phyloP scores from a whole-genome alignment of 2,329 filamentous ascomycete genomes.

The Ceratocystis albifundus region DNA sequence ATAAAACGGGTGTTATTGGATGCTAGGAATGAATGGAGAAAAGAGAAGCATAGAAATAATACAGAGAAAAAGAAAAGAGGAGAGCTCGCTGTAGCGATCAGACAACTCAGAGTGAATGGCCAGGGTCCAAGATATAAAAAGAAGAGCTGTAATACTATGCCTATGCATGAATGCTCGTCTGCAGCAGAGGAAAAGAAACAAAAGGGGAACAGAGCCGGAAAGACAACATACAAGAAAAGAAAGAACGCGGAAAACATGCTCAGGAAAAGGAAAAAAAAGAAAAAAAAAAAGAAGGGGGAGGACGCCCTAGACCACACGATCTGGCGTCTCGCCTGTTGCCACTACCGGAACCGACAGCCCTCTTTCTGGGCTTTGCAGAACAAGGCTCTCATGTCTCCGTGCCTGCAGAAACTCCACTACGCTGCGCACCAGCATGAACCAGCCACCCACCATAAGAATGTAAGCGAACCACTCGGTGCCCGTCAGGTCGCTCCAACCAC shows the following conservation, averaged over 20 bases:
- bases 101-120: not conserved
- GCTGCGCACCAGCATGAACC: conserved; percentile 94
- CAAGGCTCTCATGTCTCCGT: conserved; percentile 80
- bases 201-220: not conserved
- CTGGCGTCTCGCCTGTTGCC: conserved; percentile 68
- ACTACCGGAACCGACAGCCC: conserved; percentile 77
- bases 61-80: not conserved
- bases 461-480: conserved; percentile 86
- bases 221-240: not conserved
- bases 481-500: conserved; percentile 46
- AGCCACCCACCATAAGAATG: conserved; percentile 88
- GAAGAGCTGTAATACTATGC: not conserved
- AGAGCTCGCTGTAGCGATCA: not conserved
- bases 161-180: not conserved
- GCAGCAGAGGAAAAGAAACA: not conserved
- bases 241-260: not conserved
- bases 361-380: conserved; percentile 83
- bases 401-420: conserved; percentile 82
- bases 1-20: not conserved
- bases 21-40: not conserved
- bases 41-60: not conserved
- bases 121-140: not conserved
- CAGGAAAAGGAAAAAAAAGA: not conserved
- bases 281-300: not conserved
- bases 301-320: conserved; percentile 54